Base-by-base conservation (phyloP, 1,284 basidiomycete species). In the Vanrija pseudolonga region DNA sequence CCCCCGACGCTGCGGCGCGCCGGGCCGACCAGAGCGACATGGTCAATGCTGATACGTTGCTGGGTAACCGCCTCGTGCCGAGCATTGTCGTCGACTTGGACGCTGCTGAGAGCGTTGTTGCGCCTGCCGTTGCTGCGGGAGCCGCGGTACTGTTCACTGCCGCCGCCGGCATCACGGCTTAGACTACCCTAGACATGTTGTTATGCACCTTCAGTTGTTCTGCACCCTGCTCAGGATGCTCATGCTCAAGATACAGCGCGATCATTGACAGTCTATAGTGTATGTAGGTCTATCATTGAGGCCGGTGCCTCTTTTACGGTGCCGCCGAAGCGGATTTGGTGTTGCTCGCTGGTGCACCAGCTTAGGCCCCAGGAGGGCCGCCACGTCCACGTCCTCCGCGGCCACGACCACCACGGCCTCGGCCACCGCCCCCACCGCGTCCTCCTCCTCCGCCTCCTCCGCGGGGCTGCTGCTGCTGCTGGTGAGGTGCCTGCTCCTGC, bases 361-460 rank as follows among this genome's bases (percentile, higher is more conserved):
- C 19, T 17, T 47, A 47, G 36, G 24, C 37, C 17, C 17, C 15
- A 39, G 36, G 46, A 20, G 36, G 23, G 6, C 24, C 36, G 4
- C 50, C 50, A 37, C 43, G 26, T 8, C 50, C 36, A n/a, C 50
- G 43, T 24, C 50, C 50, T 6, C 50, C 36, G 0, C 54, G 26
- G 15, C 45, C 50, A 43, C 59, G 41, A 18, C 48, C 50, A 26
- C 49, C n/a, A n/a, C 47, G 12, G 14, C 47, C 42, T n/a, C 54
- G 45, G 17, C 55, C 32, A 11, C 54, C 49, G 15, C 43, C 48
- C 37, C 23, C 26, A 38, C 55, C 45, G 19, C 44, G 36, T 36
- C 45, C 51, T 28, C 45, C 50, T 4, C 56, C 48, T 22, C 61
- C 60, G 38, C 48, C 55, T 12, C 59, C 61, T 26, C 51, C 53